phyloP scores from a whole-genome alignment of 2,329 filamentous ascomycete species.

The Paracorniculantispora psalliotae region DNA sequence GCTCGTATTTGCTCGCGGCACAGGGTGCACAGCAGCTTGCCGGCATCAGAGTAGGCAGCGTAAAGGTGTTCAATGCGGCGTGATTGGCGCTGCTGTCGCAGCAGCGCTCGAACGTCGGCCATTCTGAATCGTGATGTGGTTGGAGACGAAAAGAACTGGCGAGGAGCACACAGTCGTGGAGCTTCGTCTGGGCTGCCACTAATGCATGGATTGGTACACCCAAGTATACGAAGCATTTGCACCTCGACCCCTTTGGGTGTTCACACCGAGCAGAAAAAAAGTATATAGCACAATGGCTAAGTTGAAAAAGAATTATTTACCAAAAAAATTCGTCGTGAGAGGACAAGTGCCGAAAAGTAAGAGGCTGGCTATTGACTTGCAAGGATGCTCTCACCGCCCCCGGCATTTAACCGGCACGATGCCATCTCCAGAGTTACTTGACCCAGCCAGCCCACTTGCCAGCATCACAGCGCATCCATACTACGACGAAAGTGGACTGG shows the following conservation, averaged over 20 bases:
- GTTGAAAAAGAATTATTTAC: background rate
- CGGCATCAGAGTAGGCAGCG: conserved; percentile 62
- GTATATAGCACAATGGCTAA: conserved; percentile 1
- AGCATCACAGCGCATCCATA: background rate
- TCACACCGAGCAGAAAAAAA: background rate
- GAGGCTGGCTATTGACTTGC: conserved; percentile 9
- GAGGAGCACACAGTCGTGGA: background rate
- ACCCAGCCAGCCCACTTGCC: background rate
- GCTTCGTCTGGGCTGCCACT: conserved; percentile 9
- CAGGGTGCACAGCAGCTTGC: conserved; percentile 62
- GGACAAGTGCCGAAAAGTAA: background rate
- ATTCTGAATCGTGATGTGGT: conserved; percentile 38
- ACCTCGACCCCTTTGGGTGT: background rate
- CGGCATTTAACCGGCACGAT: conserved; percentile 28
- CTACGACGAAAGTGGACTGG: background rate
- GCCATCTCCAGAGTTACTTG: conserved; percentile 8
- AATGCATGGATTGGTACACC: conserved; percentile 11
- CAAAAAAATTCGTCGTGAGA: background rate
- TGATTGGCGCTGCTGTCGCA: conserved; percentile 71
- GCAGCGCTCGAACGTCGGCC: conserved; percentile 74
- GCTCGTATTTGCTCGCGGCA: conserved; percentile 62
- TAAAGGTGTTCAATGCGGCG: conserved; percentile 68
- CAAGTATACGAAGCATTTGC: conserved; percentile 12
- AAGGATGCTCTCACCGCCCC: conserved; percentile 15
- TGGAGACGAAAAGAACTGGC: conserved; percentile 5